Base-by-base conservation (phyloP, 441 rosid species). In the Rhodomyrtus psidioides region DNA sequence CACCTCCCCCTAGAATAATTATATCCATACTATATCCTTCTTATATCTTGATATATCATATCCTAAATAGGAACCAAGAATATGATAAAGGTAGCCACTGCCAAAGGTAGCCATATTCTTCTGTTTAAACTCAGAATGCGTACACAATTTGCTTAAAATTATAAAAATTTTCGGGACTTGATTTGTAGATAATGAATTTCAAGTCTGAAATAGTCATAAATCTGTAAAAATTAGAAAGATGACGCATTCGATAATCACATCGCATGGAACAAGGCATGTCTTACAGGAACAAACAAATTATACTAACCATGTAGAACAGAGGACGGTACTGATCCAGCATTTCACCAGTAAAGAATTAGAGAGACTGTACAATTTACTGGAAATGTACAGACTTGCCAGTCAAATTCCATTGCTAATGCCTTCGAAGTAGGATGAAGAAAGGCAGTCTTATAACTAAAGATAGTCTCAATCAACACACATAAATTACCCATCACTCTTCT, bases 401-500 rank as follows among this genome's bases (percentile, higher is more conserved):
- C 79, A 19, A 34, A 65, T 65, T 3, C 79, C 79, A 65, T 65
- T 34, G 79, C 39, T 10, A 12, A 34, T 34, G 49, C 79, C 76
- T 34, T 21, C 49, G 75, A 65, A 65, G 14, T 65, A 19, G 14
- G n/a, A 34, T 34, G 46, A 65, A 65, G 46, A 65, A 34, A 65
- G 76, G 76, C 76, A 65, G 76, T 65, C 44, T 24, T 26, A 19
- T 21, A 34, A 65, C 46, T 65, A 65, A 65, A 65, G 49, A 65
- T 2, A 65, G 15, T 34, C 49, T 12, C 49, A 65, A 65, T 42
- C 79, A 65, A 65, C 75, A 65, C 79, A 5, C 15, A 62, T 17
- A 65, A 65, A 65, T 34, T 34, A 26, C 34, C 59, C 84, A 56
- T 92, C 88, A 93, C 30, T 95, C 96, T 27, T 94, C 96, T 46